A percentile compares a stretch with the other conserved stretches of the same genome.
These are phyloP conservation scores for Globisporangium paroecandrum DNA, from an alignment of 352 stramenopile species.

Conservation along the genomic window DNA sequence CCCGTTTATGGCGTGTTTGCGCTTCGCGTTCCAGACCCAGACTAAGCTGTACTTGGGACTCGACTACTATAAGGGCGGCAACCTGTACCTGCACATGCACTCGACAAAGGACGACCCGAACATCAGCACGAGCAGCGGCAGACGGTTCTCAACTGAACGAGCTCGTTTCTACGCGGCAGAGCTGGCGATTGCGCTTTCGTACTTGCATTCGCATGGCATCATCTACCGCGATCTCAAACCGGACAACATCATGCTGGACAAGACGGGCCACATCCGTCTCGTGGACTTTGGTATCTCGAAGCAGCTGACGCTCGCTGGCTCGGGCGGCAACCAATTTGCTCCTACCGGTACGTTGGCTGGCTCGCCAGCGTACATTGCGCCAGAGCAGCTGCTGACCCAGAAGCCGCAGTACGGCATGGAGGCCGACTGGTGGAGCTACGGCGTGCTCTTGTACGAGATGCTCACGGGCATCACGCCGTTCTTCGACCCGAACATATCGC, in stretches of 20 bases:
- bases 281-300: constrained; percentile 91
- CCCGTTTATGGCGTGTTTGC: constrained; percentile 76
- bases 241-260: constrained; percentile 89
- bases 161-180: constrained; percentile 86
- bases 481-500: constrained; percentile 77
- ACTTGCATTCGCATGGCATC: constrained; percentile 83
- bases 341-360: constrained; percentile 70
- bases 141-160: constrained; percentile 64
- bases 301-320: constrained; percentile 43
- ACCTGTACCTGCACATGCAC: constrained; percentile 87
- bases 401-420: constrained; percentile 85
- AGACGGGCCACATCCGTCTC: constrained; percentile 82
- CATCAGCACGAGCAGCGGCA: constrained; percentile 64
- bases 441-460: constrained; percentile 89
- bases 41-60: constrained; percentile 78
- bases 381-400: constrained; percentile 78
- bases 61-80: constrained; percentile 85
- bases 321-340: constrained; percentile 42
- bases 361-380: constrained; percentile 83
- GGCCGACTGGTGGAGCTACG: constrained; percentile 91
- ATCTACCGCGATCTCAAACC: constrained; percentile 88
- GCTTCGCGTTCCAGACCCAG: constrained; percentile 85
- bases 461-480: constrained; percentile 87
- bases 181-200: constrained; percentile 81
- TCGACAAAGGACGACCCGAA: constrained; percentile 80